These are phyloP conservation scores for Paramarasmius palmivorus DNA, from an alignment of 1,284 basidiomycete genomes.

Conservation along the genomic window DNA sequence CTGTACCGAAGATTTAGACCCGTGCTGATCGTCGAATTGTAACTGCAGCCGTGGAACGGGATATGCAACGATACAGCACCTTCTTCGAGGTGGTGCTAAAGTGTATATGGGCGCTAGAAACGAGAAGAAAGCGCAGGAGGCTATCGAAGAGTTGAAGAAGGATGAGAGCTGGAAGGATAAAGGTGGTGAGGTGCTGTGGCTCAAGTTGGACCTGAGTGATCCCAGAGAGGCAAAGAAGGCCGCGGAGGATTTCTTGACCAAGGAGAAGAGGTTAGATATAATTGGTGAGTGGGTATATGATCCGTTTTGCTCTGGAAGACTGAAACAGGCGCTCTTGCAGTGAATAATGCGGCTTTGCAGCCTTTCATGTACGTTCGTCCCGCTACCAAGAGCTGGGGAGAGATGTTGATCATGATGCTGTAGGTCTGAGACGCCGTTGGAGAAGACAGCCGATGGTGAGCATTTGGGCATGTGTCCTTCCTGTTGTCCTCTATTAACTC, in stretches of 20 bases:
- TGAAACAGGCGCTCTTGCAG: constrained; percentile 21
- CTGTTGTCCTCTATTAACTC: background rate
- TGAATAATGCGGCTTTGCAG: constrained; percentile 46
- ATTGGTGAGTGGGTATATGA: constrained; percentile 5
- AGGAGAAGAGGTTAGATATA: constrained; percentile 35
- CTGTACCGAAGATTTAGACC: background rate
- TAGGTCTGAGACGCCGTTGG: constrained; percentile 21
- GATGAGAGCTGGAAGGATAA: constrained; percentile 36
- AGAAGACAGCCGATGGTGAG: constrained; percentile 34
- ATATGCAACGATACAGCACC: constrained; percentile 41
- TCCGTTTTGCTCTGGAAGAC: background rate
- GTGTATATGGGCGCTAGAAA: constrained; percentile 49
- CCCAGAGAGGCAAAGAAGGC: constrained; percentile 41
- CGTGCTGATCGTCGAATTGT: background rate
- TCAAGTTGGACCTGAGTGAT: constrained; percentile 47
- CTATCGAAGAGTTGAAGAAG: constrained; percentile 36
- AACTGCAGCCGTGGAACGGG: constrained; percentile 40
- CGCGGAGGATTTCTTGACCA: constrained; percentile 36
- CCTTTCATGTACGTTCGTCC: constrained; percentile 15
- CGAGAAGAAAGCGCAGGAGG: constrained; percentile 36
- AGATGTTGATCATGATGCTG: background rate
- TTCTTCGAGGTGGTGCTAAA: constrained; percentile 43
- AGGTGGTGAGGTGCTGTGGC: constrained; percentile 43
- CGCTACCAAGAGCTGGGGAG: no score
- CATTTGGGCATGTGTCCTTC: background rate